Conservation (phyloP, 148 eudicot species). For the Dysphania ambrosioides region DNA sequence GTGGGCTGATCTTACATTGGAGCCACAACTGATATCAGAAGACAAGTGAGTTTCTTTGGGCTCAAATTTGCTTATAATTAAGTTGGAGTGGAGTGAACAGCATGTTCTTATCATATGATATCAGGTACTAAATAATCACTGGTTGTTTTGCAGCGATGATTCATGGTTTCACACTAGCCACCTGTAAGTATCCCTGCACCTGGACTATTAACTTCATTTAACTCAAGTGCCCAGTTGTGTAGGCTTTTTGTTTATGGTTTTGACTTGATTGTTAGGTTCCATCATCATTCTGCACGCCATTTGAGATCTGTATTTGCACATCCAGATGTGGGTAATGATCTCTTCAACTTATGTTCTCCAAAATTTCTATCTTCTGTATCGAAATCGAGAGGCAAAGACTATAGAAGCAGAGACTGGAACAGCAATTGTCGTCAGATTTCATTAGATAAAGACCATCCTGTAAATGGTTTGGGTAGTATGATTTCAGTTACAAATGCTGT, state of each 20-base stretch:
- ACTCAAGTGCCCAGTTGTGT: background rate
- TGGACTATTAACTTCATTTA: background rate
- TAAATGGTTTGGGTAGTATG: constrained; percentile 34
- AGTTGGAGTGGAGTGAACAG: background rate
- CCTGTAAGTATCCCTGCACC: constrained; percentile 37
- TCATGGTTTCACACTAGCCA: constrained; percentile 59
- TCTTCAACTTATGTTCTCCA: constrained; percentile 37
- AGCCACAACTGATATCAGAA: constrained; percentile 29
- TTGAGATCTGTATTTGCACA: constrained; percentile 46
- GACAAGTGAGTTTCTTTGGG: constrained; percentile 41
- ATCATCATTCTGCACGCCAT: constrained; percentile 45
- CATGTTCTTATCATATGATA: background rate
- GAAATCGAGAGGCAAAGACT: constrained; percentile 54
- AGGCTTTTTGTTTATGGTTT: background rate
- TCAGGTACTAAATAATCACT: constrained; percentile 1
- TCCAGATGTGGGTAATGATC: constrained; percentile 32
- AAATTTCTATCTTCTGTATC: constrained; percentile 58
- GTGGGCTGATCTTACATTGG: constrained; percentile 61
- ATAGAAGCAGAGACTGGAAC: constrained; percentile 34
- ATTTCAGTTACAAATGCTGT: constrained; percentile 17
- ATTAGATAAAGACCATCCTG: constrained; percentile 32
- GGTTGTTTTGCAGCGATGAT: constrained; percentile 51
- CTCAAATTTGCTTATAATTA: background rate
- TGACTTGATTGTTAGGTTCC: constrained; percentile 46
- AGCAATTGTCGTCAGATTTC: constrained; percentile 12